phyloP scores from a whole-genome alignment of 192 early-diverging fungal genomes.

The Podochytrium sp. region DNA sequence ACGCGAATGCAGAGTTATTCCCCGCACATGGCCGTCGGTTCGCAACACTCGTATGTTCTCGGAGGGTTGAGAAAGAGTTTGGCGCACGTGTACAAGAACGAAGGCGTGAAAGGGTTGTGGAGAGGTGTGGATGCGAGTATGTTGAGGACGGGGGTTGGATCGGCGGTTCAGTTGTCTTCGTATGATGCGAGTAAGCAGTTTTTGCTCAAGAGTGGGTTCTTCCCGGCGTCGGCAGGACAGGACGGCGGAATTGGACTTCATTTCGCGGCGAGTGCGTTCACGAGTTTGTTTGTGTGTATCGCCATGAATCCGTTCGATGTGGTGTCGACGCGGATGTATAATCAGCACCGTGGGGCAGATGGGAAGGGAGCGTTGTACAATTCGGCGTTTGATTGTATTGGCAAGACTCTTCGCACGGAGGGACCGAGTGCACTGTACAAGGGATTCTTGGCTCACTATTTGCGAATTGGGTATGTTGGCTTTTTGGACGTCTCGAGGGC shows the following conservation, averaged over 20 bases:
- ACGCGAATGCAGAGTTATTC: slow-evolving; percentile 51
- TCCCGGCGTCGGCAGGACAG: slow-evolving; percentile 52
- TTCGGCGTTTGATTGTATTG: slow-evolving; percentile 80
- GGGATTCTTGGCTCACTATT: slow-evolving; percentile 88
- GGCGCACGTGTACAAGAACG: slow-evolving; percentile 63
- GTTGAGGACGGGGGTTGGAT: slow-evolving; percentile 83
- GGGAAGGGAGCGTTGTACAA: slow-evolving; percentile 80
- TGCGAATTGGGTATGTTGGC: slow-evolving; percentile 78
- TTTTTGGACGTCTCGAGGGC: neutral
- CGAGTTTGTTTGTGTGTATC: slow-evolving; percentile 82
- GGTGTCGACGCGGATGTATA: slow-evolving; percentile 92
- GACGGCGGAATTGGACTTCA: slow-evolving; percentile 69
- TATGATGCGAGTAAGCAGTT: slow-evolving; percentile 83
- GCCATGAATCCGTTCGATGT: slow-evolving; percentile 99
- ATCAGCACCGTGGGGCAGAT: slow-evolving; percentile 68
- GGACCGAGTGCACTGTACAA: slow-evolving; percentile 87
- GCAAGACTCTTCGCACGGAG: slow-evolving; percentile 83
- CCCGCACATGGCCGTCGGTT: slow-evolving; percentile 69
- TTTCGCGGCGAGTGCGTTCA: slow-evolving; percentile 74
- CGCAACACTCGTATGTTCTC: slow-evolving; percentile 77
- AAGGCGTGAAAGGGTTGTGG: slow-evolving; percentile 82
- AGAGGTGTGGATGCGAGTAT: slow-evolving; percentile 88
- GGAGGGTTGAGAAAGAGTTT: slow-evolving; percentile 69
- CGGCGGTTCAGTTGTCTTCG: slow-evolving; percentile 85
- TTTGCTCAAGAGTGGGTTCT: slow-evolving; percentile 56